Base-by-base conservation (phyloP, 805 yeast species). In the Candida krabiensis region DNA sequence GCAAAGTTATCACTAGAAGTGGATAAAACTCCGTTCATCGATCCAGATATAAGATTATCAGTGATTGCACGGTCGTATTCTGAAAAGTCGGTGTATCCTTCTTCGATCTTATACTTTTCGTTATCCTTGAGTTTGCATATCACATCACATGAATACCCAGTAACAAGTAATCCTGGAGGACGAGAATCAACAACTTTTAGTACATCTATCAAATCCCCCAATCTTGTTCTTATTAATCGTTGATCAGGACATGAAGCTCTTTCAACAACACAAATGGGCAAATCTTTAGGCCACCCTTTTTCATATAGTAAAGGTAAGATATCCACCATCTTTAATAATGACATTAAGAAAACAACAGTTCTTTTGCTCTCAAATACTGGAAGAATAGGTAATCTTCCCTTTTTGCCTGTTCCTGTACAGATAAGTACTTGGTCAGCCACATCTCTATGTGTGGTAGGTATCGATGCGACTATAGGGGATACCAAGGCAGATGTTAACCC, bases 171-270 rank as follows among this genome's bases (percentile, higher is more conserved):
- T 0, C 98, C 98, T 0, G 98, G 98, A 0, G 98, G 98, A 46
- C 96, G 70, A 9, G 93, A 81, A 0, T 96, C 97, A 30, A 79
- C 74, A 19, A 76, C 76, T 45, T 83, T 83, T 1, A 88, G 77
- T 1, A 93, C 95, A 29, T 72, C 80, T 0, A 83, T 83, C 1
- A 88, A 77, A 45, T 83, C 64, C 35, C 70, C 69, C 30, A 91
- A 64, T 0, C 78, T 73, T 0, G 96, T 86, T 46, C 96, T 69
- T 3, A 89, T 79, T 4, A 90, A 73, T 39, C 98, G 64, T 64
- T 91, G 97, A 56, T 90, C 98, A 0, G 93, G 89, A 61, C 97
- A 89, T 12, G 93, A 81, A 0, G 96, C 96, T 41, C 97, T 72
- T 60, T 91, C 98, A 2, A 91, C 79, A 16, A 90, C 80, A 2